A percentile compares a stretch with the other conserved stretches of the same genome.
These are phyloP conservation scores for Blastobotrys illinoisensis DNA, from an alignment of 1,139 yeast species.

Conservation along the genomic window DNA sequence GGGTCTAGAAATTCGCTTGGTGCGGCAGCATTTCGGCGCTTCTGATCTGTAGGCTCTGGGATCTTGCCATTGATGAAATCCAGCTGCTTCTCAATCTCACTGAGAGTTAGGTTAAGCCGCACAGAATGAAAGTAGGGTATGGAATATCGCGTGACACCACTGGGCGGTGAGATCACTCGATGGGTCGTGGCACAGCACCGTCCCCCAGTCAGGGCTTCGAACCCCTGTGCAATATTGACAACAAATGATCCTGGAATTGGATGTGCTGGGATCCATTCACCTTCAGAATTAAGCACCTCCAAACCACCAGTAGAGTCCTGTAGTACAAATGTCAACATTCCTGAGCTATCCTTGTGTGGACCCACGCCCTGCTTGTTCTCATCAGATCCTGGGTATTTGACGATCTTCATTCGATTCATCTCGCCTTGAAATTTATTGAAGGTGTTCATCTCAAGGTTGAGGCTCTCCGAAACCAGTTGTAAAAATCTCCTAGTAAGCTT, in stretches of 20 bases:
- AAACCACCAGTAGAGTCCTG: conserved; percentile 52
- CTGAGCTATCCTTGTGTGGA: conserved; percentile 63
- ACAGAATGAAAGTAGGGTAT: conserved; percentile 37
- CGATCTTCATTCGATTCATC: conserved; percentile 37
- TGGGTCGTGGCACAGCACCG: conserved; percentile 56
- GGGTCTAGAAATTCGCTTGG: conserved; percentile 35
- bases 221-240: conserved; percentile 37
- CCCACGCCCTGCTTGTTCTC: conserved; percentile 56
- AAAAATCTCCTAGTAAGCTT: conserved; percentile 41
- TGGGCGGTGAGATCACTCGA: conserved; percentile 50
- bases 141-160: conserved; percentile 39
- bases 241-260: conserved; percentile 33
- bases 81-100: conserved; percentile 27
- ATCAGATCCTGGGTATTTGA: conserved; percentile 32
- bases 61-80: conserved; percentile 26
- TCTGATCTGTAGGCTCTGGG: conserved; percentile 27
- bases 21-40: conserved; percentile 28
- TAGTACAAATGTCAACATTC: conserved; percentile 53
- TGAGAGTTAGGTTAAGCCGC: conserved; percentile 28
- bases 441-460: conserved; percentile 43
- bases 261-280: conserved; percentile 52
- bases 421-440: conserved; percentile 45
- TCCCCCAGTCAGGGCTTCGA: conserved; percentile 37
- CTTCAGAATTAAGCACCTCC: conserved; percentile 58
- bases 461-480: conserved; percentile 48